Percentiles rank a stretch among this genome's conserved stretches.
Conservation (phyloP, 148 eudicot genomes). For the Agrostemma githago region DNA sequence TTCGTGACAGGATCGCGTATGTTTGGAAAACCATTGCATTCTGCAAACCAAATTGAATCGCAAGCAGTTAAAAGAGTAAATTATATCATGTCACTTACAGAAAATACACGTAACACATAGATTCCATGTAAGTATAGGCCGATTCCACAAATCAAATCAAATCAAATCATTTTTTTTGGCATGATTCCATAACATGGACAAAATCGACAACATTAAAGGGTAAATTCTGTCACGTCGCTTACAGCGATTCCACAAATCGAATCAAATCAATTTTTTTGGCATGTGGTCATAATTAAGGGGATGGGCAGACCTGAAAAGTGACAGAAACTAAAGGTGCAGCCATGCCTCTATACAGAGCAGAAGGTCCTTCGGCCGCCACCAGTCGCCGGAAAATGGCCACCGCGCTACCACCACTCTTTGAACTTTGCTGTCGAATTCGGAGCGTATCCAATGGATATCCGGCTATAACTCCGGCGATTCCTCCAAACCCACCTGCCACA, state of each 20-base stretch:
- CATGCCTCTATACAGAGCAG: slow-evolving; percentile 79
- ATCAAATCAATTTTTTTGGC: too few relatives aligned
- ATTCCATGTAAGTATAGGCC: too few relatives aligned
- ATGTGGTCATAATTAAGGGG: too few relatives aligned
- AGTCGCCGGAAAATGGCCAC: slow-evolving; percentile 46
- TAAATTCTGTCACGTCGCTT: too few relatives aligned
- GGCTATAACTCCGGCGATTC: slow-evolving; percentile 72
- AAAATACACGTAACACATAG: too few relatives aligned
- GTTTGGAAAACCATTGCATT: slow-evolving; percentile 91
- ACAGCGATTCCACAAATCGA: too few relatives aligned
- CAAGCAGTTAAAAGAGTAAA: too few relatives aligned
- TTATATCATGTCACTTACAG: too few relatives aligned
- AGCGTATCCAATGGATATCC: slow-evolving; percentile 88
- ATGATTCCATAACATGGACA: too few relatives aligned
- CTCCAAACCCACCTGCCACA: slow-evolving; percentile 91
- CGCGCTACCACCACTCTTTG: slow-evolving; percentile 49
- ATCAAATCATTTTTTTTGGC: too few relatives aligned
- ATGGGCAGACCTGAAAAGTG: slow-evolving; percentile 63
- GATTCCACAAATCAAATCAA: too few relatives aligned
- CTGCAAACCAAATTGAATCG: slow-evolving; percentile 36
- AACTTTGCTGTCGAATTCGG: slow-evolving; percentile 64
- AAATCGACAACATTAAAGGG: too few relatives aligned
- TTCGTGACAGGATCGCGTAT: slow-evolving; percentile 66
- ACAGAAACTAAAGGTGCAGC: slow-evolving; percentile 86
- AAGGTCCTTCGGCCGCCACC: slow-evolving; percentile 50